These are phyloP conservation scores for Lizonia empirigonia DNA, from an alignment of 2,329 filamentous ascomycete species.

Conservation along the genomic window DNA sequence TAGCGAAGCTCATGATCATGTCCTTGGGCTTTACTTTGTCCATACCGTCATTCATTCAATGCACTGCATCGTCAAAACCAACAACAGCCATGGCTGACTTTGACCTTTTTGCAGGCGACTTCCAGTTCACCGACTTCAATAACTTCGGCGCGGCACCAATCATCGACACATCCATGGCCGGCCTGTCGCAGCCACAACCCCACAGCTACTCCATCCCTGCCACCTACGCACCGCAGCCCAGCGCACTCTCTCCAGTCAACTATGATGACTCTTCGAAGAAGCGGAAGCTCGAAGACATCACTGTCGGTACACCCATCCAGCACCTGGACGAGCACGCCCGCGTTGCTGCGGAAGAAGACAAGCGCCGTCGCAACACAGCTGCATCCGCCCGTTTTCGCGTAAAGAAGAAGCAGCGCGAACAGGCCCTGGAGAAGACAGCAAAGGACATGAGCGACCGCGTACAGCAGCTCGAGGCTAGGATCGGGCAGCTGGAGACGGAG, in stretches of 20 bases:
- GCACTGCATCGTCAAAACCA: slow-evolving; percentile 7
- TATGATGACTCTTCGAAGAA: slow-evolving; percentile 50
- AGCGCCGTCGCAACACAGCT: slow-evolving; percentile 59
- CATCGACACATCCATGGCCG: slow-evolving; percentile 40
- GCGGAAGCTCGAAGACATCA: slow-evolving; percentile 52
- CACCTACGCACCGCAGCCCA: slow-evolving; percentile 37
- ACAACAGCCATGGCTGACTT: slow-evolving; percentile 43
- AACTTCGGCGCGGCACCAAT: slow-evolving; percentile 44
- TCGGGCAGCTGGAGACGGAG: slow-evolving; percentile 60
- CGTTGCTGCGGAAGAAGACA: slow-evolving; percentile 58
- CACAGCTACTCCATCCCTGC: slow-evolving; percentile 33
- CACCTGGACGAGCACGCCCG: slow-evolving; percentile 55
- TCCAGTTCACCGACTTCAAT: slow-evolving; percentile 55
- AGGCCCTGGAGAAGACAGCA: slow-evolving; percentile 57
- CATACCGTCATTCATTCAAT: slow-evolving; percentile 1
- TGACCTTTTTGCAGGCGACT: slow-evolving; percentile 49
- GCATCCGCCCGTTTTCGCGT: slow-evolving; percentile 60
- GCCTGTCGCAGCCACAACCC: slow-evolving; percentile 35
- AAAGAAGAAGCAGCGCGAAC: slow-evolving; percentile 62
- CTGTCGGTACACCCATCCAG: slow-evolving; percentile 34
- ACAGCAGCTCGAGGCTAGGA: slow-evolving; percentile 58
- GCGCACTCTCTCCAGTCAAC: slow-evolving; percentile 36
- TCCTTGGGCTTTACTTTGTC: slow-evolving; percentile 4
- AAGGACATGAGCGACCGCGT: slow-evolving; percentile 59
- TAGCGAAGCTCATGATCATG: slow-evolving; percentile 5